Base-by-base conservation (phyloP, 805 yeast genomes). In the Ogataea siamensis region DNA sequence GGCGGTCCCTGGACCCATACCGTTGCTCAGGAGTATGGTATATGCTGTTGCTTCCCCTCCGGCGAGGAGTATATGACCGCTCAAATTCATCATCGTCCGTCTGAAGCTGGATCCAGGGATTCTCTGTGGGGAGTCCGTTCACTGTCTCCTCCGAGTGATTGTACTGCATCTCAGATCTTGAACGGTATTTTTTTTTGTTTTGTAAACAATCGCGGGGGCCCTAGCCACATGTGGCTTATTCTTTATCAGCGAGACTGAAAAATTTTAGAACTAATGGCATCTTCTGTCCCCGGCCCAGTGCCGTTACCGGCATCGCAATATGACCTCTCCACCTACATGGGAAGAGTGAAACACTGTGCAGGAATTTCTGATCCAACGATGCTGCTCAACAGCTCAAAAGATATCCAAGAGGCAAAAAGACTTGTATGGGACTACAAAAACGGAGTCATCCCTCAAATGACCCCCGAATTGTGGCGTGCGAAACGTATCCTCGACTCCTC, bases 261-360 rank as follows among this genome's bases (percentile, higher is more conserved):
- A 42, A 37, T 42, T 34, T 38, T 38, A 37, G 40, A 19, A 14
- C 28, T 22, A 20, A 88, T 88, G 97, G 95, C 97, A 2, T 85
- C 95, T 8, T 80, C 96, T 4, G 75, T 88, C 27, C 79, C 88
- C 7, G 97, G 97, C 11, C 80, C 84, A 6, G 74, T 84, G 30
- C 71, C 83, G 0, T 69, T 89, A 23, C 97, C 97, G 7, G 78
- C 71, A 38, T 87, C 96, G 14, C 76, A 71, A 40, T 86, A 79
- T 63, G 95, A 93, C 60, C 67, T 93, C 19, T 50, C 74, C 41
- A 80, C 96, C 0, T 93, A 93, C 63, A 75, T 84, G 83, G 99
- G 99, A 11, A 77, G 99, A 54, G 97, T 93, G 32, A 78, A 80
- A 59, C 99, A 94, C 61, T 87, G 96, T 64, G 86, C 95, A 11